Conservation (phyloP, 768 basidiomycete species). For the Fomitopsis serialis region DNA sequence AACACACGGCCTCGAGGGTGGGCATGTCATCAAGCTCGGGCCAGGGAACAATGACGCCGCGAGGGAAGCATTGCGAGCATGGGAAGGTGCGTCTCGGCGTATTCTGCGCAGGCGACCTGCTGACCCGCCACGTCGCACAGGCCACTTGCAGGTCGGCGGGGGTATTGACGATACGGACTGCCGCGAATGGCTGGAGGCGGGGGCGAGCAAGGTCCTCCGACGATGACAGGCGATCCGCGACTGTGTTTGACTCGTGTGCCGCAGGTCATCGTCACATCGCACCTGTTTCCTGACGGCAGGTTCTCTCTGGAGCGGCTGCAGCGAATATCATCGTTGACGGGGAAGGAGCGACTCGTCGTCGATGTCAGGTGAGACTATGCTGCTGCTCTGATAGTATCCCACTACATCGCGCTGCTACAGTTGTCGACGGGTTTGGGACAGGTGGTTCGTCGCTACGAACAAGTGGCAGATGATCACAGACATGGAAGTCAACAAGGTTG, state of each 20-base stretch:
- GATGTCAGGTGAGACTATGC: conserved; percentile 76
- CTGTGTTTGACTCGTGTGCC: not conserved
- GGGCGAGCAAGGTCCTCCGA: conserved; percentile 76
- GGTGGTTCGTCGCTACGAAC: conserved; percentile 97
- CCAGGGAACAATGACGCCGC: conserved; percentile 89
- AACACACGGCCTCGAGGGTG: conserved; percentile 64
- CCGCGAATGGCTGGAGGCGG: conserved; percentile 75
- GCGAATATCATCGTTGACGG: conserved; percentile 53
- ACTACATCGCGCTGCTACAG: conserved; percentile 33
- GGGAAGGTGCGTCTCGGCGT: conserved; percentile 56
- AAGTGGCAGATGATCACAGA: conserved; percentile 97
- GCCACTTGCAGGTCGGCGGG: conserved; percentile 86
- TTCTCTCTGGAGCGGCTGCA: conserved; percentile 74
- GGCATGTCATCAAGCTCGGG: conserved; percentile 96
- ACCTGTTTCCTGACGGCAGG: conserved; percentile 79
- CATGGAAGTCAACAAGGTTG: conserved; percentile 84
- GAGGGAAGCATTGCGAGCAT: conserved; percentile 70
- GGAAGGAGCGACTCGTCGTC: conserved; percentile 85
- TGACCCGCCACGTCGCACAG: conserved; percentile 29
- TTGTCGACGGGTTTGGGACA: conserved; percentile 70
- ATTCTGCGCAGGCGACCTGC: not conserved
- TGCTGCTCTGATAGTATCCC: not conserved
- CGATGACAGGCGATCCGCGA: conserved; percentile 10
- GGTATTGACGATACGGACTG: conserved; percentile 85
- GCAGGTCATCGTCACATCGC: conserved; percentile 97